phyloP scores from a whole-genome alignment of 192 early-diverging fungal genomes.

The Coemansia sp. region DNA sequence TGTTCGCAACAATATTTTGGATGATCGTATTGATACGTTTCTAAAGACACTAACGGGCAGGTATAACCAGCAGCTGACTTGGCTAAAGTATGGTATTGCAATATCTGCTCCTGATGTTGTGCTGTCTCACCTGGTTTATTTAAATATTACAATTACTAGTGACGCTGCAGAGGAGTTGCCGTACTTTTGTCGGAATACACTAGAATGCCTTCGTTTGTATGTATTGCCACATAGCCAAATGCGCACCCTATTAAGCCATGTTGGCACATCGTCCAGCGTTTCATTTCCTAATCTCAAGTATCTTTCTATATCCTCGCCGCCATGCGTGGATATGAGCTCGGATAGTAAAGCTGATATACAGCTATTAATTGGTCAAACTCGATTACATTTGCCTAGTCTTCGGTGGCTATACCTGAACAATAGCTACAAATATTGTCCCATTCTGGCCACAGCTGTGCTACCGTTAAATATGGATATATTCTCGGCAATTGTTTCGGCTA shows the following conservation, averaged over 20 bases:
- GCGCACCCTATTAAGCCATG: neutral
- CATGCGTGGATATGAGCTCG: neutral
- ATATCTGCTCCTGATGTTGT: slow-evolving; percentile 1
- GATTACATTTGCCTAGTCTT: neutral
- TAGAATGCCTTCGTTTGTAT: neutral
- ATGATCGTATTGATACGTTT: neutral
- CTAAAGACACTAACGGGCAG: neutral
- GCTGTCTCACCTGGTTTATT: neutral
- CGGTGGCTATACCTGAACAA: neutral
- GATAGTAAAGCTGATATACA: neutral
- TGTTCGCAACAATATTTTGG: neutral
- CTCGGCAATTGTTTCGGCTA: neutral
- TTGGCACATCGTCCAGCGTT: neutral
- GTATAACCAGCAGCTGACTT: neutral
- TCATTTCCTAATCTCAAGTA: neutral
- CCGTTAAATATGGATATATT: neutral
- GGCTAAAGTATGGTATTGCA: neutral
- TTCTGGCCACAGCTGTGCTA: neutral
- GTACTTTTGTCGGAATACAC: neutral
- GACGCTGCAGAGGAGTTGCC: neutral
- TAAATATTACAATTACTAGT: neutral
- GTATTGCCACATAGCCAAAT: neutral
- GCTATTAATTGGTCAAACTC: neutral
- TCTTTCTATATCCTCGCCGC: neutral
- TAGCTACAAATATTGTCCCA: neutral